Percentiles rank a stretch among this genome's conserved stretches.
Evolutionary conservation across 2,329 filamentous ascomycete species (phyloP).

Genomic region (Calonectria ilicicola): DNA sequence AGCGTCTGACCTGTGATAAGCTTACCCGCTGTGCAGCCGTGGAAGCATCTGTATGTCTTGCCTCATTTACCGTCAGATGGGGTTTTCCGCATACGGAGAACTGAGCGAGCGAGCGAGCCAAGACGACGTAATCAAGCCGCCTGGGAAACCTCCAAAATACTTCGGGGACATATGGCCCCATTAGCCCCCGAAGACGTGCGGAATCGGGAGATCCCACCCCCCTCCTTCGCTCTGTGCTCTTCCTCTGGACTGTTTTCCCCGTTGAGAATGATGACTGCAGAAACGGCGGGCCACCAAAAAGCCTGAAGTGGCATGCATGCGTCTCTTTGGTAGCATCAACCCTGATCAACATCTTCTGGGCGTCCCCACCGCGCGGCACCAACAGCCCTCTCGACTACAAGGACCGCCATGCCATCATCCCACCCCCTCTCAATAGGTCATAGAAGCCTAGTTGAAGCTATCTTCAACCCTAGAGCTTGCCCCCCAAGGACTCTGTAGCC

Average conservation of each 20-base stretch:
- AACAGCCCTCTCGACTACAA: neutral
- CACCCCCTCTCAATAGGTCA: neutral
- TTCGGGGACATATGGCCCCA: constrained; percentile 12
- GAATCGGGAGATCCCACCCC: constrained; percentile 25
- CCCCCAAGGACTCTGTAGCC: neutral
- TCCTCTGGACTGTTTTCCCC: neutral
- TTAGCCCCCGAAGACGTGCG: constrained; percentile 8
- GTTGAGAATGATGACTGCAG: constrained; percentile 25
- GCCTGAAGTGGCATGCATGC: constrained; percentile 22
- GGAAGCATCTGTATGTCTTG: neutral
- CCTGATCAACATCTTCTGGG: constrained; percentile 12
- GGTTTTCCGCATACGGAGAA: neutral
- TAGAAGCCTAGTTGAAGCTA: neutral
- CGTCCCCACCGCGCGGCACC: neutral
- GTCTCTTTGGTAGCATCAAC: constrained; percentile 11
- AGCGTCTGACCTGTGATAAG: constrained; percentile 13
- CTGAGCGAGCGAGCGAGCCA: neutral
- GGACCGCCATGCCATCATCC: neutral
- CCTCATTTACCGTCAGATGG: constrained; percentile 2
- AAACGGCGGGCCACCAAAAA: neutral
- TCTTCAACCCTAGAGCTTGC: neutral
- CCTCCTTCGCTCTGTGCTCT: neutral
- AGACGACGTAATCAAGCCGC: constrained; percentile 6
- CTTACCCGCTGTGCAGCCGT: constrained; percentile 9
- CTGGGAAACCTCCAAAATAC: neutral